These are phyloP conservation scores for Malus hybrid DNA, from an alignment of 331 rosid species.

Conservation along the genomic window DNA sequence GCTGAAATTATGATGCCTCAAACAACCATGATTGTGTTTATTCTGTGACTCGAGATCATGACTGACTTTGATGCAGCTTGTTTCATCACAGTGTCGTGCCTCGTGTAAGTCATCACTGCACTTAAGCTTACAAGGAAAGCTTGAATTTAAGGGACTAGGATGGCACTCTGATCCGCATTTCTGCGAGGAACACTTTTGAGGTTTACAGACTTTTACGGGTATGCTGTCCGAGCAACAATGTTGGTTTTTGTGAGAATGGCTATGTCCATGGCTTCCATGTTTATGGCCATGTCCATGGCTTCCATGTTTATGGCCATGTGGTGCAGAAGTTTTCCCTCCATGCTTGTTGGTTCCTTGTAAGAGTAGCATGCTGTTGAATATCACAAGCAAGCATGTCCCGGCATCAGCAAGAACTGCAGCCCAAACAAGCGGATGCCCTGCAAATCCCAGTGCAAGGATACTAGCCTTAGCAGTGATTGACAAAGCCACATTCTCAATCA, in stretches of 20 bases:
- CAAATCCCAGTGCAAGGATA: slow-evolving; percentile 61
- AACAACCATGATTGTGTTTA: slow-evolving; percentile 14
- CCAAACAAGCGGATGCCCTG: slow-evolving; percentile 87
- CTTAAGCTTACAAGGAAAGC: slow-evolving; percentile 20
- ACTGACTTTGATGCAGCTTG: slow-evolving; percentile 14
- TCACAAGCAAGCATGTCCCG: slow-evolving; percentile 81
- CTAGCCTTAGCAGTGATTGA: slow-evolving; percentile 57
- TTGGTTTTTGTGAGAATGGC: slow-evolving; percentile 22
- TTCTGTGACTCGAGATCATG: slow-evolving; percentile 28
- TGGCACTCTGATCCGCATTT: slow-evolving; percentile 1
- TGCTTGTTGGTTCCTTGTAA: slow-evolving; percentile 34
- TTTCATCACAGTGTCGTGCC: slow-evolving; percentile 32
- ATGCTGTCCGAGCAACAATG: slow-evolving; percentile 37
- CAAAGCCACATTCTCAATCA: slow-evolving; percentile 51
- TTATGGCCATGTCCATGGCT: no score
- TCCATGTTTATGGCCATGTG: background rate
- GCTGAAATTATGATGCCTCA: slow-evolving; percentile 2
- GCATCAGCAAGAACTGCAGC: slow-evolving; percentile 97
- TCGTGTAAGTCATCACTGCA: slow-evolving; percentile 12
- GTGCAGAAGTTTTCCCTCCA: slow-evolving; percentile 26
- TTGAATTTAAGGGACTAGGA: slow-evolving; percentile 18
- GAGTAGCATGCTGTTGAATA: slow-evolving; percentile 84
- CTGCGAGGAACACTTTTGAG: slow-evolving; percentile 33
- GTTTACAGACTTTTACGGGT: slow-evolving; percentile 6
- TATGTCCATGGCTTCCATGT: background rate